Evolutionary conservation across 2,329 filamentous ascomycete genomes (phyloP).

Genomic region (Phialophora tarda): DNA sequence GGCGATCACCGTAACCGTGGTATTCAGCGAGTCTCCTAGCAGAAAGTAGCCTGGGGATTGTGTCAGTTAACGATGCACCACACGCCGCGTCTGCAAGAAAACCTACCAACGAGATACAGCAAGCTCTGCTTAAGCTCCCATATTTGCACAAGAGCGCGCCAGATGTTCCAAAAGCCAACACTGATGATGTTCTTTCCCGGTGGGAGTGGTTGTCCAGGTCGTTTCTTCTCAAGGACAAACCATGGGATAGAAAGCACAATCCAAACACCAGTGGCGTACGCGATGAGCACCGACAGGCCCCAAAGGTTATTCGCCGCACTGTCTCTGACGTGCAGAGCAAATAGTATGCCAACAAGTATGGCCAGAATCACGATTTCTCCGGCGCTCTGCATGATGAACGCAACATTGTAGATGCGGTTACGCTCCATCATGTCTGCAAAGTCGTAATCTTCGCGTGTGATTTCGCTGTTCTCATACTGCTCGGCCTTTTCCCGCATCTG

Average conservation of each 20-base stretch:
- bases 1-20: conserved; percentile 70
- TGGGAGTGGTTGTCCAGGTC: conserved; percentile 62
- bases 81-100: not conserved
- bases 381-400: conserved; percentile 68
- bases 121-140: conserved; percentile 70
- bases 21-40: conserved; percentile 72
- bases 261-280: conserved; percentile 69
- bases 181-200: conserved; percentile 56
- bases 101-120: conserved; percentile 65
- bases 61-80: conserved; percentile 1
- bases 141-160: conserved; percentile 63
- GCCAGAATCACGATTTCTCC: conserved; percentile 68
- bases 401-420: conserved; percentile 66
- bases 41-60: conserved; percentile 62
- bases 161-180: conserved; percentile 67
- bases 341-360: conserved; percentile 69
- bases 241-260: conserved; percentile 68
- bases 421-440: conserved; percentile 66
- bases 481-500: conserved; percentile 58
- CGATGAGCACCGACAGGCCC: conserved; percentile 68
- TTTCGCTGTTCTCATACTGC: conserved; percentile 57
- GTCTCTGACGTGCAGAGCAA: conserved; percentile 64
- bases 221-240: conserved; percentile 69
- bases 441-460: conserved; percentile 66
- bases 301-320: conserved; percentile 68